Conservation (phyloP, 345 rosid species). For the Pugionium dolabratum region DNA sequence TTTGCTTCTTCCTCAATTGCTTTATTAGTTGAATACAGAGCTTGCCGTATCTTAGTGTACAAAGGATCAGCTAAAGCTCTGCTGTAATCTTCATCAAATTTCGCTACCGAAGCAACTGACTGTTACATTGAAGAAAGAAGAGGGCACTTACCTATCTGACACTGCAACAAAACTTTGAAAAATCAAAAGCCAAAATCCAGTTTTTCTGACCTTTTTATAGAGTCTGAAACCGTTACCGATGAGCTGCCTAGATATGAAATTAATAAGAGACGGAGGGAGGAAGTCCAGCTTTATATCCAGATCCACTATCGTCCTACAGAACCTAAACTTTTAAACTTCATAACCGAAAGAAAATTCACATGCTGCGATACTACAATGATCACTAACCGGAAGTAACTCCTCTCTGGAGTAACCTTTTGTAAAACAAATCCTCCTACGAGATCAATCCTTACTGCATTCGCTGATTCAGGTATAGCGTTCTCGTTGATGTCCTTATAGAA, state of each 20-base stretch:
- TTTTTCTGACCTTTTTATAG: conserved; percentile 72
- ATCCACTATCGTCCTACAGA: conserved; percentile 70
- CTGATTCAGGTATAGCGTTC: conserved; percentile 59
- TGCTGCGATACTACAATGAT: neutral
- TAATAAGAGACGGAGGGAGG: conserved; percentile 83
- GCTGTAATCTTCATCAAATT: conserved; percentile 60
- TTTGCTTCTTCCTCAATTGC: conserved; percentile 26
- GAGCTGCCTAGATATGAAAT: conserved; percentile 89
- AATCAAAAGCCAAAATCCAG: neutral
- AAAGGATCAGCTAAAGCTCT: conserved; percentile 69
- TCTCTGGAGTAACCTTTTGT: conserved; percentile 76
- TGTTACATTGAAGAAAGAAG: conserved; percentile 35
- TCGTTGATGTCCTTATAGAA: conserved; percentile 28
- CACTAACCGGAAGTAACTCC: conserved; percentile 91
- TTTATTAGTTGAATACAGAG: conserved; percentile 46
- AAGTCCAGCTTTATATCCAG: conserved; percentile 91
- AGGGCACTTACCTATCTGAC: neutral
- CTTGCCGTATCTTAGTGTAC: conserved; percentile 55
- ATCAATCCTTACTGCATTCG: conserved; percentile 77
- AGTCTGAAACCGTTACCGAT: conserved; percentile 85
- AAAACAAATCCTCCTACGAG: conserved; percentile 83
- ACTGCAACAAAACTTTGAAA: neutral
- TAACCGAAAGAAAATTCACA: conserved; percentile 1
- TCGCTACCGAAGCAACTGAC: conserved; percentile 69
- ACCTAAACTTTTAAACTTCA: conserved; percentile 14